phyloP scores from a whole-genome alignment of 805 yeast genomes.

The Tetrapisispora phaffii region DNA sequence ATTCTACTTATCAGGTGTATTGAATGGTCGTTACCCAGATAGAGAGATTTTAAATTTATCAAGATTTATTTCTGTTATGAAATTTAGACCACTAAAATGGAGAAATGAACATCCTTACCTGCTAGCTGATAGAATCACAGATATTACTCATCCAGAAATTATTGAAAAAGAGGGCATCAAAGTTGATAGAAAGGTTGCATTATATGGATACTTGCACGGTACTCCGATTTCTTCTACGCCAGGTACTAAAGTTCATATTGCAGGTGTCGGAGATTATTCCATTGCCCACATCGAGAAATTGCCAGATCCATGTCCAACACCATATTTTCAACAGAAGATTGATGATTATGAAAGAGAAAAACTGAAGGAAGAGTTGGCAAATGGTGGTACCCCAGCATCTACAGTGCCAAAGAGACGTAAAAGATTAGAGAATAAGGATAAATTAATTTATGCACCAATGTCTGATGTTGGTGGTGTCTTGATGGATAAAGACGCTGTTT shows the following conservation, averaged over 20 bases:
- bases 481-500: conserved; percentile 95
- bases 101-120: conserved; percentile 96
- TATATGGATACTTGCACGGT: conserved; percentile 93
- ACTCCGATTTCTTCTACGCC: conserved; percentile 59
- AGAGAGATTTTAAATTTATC: conserved; percentile 87
- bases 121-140: conserved; percentile 84
- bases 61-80: conserved; percentile 92
- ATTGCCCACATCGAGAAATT: conserved; percentile 72
- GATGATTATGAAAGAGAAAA: conserved; percentile 74
- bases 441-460: conserved; percentile 96
- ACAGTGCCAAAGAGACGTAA: conserved; percentile 73
- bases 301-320: conserved; percentile 99
- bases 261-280: conserved; percentile 88
- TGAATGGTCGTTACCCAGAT: conserved; percentile 96
- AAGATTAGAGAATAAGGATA: conserved; percentile 87
- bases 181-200: conserved; percentile 78
- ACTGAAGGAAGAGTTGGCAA: conserved; percentile 42
- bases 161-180: conserved; percentile 66
- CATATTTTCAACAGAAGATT: conserved; percentile 74
- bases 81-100: conserved; percentile 98
- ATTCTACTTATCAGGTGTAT: conserved; percentile 87
- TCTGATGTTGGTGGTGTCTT: conserved; percentile 98
- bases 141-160: conserved; percentile 81
- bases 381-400: conserved; percentile 43
- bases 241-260: conserved; percentile 76